These are phyloP conservation scores for Mediolabrus comicus DNA, from an alignment of 108 stramenopile species.

Conservation along the genomic window DNA sequence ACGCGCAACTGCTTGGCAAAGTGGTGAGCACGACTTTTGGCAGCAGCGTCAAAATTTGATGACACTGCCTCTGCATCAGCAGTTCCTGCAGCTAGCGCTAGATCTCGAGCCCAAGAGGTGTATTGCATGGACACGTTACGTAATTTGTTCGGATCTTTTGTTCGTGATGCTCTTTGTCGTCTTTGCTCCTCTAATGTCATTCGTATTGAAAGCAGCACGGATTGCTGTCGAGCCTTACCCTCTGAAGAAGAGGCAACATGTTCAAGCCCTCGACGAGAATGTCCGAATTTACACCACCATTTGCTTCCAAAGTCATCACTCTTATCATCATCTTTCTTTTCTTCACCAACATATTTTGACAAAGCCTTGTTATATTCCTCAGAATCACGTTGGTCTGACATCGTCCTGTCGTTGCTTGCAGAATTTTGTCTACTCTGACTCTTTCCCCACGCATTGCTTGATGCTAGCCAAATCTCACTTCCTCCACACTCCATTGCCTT, in stretches of 20 bases:
- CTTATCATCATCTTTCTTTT: conserved; percentile 3
- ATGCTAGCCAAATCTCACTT: conserved; percentile 82
- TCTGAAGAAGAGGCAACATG: conserved; percentile 82
- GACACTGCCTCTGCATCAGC: conserved; percentile 80
- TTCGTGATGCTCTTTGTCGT: conserved; percentile 59
- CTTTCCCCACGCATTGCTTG: conserved; percentile 68
- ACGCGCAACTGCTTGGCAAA: conserved; percentile 25
- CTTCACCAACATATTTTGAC: conserved; percentile 18
- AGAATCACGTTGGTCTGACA: not conserved
- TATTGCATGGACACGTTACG: conserved; percentile 69
- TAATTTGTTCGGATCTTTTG: conserved; percentile 76
- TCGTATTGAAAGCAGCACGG: conserved; percentile 63
- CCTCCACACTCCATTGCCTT: conserved; percentile 87
- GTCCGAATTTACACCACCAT: conserved; percentile 91
- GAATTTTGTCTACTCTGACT: conserved; percentile 3
- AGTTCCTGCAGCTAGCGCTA: conserved; percentile 73
- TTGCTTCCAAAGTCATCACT: conserved; percentile 23
- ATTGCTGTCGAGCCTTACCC: conserved; percentile 74
- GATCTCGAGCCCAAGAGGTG: conserved; percentile 82
- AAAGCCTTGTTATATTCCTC: conserved; percentile 27
- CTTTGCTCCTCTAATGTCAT: conserved; percentile 74
- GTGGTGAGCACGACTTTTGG: conserved; percentile 30
- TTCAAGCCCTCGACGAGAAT: conserved; percentile 85
- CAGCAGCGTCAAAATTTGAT: conserved; percentile 53
- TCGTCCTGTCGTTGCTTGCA: not conserved